These are phyloP conservation scores for Abrus pulchellus DNA, from an alignment of 306 rosid genomes.

Conservation along the genomic window DNA sequence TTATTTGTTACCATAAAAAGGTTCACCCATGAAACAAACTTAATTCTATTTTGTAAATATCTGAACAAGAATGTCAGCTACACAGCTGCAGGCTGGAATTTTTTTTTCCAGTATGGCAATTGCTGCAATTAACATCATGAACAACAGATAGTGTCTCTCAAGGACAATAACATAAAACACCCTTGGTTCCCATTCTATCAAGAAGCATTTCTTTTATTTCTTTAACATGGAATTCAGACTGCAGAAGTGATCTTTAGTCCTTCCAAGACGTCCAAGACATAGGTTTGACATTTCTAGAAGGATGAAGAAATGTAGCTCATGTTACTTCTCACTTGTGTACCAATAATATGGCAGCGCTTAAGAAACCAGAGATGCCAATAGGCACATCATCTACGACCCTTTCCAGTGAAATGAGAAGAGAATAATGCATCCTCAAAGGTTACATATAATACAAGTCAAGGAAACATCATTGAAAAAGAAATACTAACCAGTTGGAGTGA, in stretches of 20 bases:
- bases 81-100: neutral
- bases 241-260: neutral
- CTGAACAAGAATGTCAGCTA: slow-evolving; percentile 28
- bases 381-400: slow-evolving; percentile 3
- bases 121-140: slow-evolving; percentile 25
- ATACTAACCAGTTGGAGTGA: slow-evolving; percentile 91
- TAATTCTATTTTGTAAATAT: neutral
- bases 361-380: slow-evolving; percentile 35
- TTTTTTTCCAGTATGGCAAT: slow-evolving; percentile 3
- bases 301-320: slow-evolving; percentile 5
- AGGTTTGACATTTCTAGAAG: slow-evolving; percentile 5
- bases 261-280: slow-evolving; percentile 32
- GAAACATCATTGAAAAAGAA: slow-evolving; percentile 1
- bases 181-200: slow-evolving; percentile 30
- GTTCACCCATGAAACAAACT: slow-evolving; percentile 10
- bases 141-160: slow-evolving; percentile 17
- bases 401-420: slow-evolving; percentile 1
- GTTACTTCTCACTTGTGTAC: slow-evolving; percentile 3
- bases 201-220: neutral
- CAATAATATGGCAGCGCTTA: slow-evolving; percentile 12
- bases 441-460: slow-evolving; percentile 30
- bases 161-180: slow-evolving; percentile 30
- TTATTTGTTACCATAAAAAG: slow-evolving; percentile 31
- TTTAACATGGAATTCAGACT: slow-evolving; percentile 12
- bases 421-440: slow-evolving; percentile 20